Base-by-base conservation (phyloP, 202 grass and related monocot genomes). In the Brachypodium distachyon region DNA sequence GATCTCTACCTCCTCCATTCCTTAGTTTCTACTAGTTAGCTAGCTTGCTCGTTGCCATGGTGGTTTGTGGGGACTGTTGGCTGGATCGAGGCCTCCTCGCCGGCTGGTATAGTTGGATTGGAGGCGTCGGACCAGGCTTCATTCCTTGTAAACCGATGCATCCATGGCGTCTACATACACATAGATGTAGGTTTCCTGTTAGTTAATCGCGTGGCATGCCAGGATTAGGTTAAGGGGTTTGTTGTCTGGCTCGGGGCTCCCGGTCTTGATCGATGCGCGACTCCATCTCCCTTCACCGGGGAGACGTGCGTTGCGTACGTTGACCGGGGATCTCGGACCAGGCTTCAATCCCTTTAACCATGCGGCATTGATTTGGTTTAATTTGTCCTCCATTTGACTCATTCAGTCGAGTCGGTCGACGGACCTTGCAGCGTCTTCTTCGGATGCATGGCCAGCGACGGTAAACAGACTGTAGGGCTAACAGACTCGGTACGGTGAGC, bases 311-410 rank as follows among this genome's bases (percentile, higher is more conserved):
- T 21, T 50, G 19, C 63, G 39, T 43, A 36, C 21, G 21, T 55
- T 9, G 63, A 27, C 38, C 53, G 67, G 86, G 53, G 91, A 92
- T 64, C 65, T 94, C 87, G 95, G 91, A 98, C 95, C 95, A 98
- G 91, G 91, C 95, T 94, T 98, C 95, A 94, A 88, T 94, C 95
- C 95, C 85, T 67, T 81, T 87, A 94, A 94, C 95, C 89, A 21
- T 23, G 63, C 41, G n/a, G 23, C 72, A 65, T 64, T n/a, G n/a
- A n/a, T 64, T 64, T 39, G 2, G 52, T 11, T 25, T 25, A n/a
- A n/a, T n/a, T n/a, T n/a, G n/a, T n/a, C n/a, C n/a, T n/a, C n/a
- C n/a, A n/a, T n/a, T n/a, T n/a, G n/a, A n/a, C n/a, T n/a, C n/a
- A n/a, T n/a, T n/a, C n/a, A n/a, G n/a, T n/a, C n/a, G n/a, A n/a